These are phyloP conservation scores for Fusarium globosum DNA, from an alignment of 2,329 filamentous ascomycete species.

Conservation along the genomic window DNA sequence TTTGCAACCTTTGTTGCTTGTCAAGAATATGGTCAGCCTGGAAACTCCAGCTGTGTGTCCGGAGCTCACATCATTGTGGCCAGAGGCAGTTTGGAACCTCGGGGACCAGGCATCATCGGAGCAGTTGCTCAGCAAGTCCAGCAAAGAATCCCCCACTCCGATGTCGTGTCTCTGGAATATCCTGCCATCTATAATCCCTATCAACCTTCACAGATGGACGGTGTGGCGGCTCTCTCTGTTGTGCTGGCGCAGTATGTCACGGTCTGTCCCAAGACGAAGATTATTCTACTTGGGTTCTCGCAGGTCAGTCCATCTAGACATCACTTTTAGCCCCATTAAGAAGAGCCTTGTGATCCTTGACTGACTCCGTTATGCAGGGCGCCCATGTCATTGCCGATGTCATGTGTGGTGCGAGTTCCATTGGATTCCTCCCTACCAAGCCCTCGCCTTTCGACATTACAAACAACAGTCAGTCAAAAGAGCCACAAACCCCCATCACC, in stretches of 20 bases:
- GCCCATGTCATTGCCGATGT: conserved; percentile 40
- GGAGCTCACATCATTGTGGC: conserved; percentile 38
- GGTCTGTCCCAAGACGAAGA: conserved; percentile 32
- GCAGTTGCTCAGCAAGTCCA: conserved; percentile 25
- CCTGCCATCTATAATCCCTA: conserved; percentile 35
- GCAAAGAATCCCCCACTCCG: conserved; percentile 16
- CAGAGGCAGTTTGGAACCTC: conserved; percentile 36
- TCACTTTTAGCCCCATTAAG: no score
- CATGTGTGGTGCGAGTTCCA: conserved; percentile 38
- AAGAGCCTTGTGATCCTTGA: fast-evolving
- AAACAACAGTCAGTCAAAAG: conserved; percentile 18
- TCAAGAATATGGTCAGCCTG: not conserved
- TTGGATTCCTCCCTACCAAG: conserved; percentile 31
- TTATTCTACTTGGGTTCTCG: conserved; percentile 40
- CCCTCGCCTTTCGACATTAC: conserved; percentile 12
- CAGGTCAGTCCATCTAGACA: conserved; percentile 11
- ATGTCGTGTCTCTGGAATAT: conserved; percentile 24
- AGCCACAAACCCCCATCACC: fast-evolving
- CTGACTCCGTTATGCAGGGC: conserved; percentile 15
- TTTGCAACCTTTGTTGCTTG: conserved; percentile 1
- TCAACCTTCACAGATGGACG: conserved; percentile 31
- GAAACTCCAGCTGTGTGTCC: conserved; percentile 7
- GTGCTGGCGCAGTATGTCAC: conserved; percentile 17
- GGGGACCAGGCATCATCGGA: conserved; percentile 39
- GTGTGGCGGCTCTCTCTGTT: conserved; percentile 18